Conservation (phyloP, 768 basidiomycete genomes). For the Pleurotus platypus region DNA sequence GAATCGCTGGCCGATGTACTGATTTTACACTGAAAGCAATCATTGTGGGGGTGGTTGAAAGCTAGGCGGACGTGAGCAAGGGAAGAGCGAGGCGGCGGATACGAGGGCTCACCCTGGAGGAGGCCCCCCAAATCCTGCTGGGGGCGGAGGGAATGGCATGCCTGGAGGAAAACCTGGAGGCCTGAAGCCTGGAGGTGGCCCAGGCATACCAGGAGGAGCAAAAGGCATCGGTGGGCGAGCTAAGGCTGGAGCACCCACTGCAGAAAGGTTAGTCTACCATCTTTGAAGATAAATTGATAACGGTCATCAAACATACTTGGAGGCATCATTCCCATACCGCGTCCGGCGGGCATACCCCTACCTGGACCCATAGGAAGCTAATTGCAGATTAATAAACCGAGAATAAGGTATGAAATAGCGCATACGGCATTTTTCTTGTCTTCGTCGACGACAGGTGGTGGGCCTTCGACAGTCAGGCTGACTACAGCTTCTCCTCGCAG, state of each 20-base stretch:
- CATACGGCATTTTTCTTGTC: constrained; percentile 78
- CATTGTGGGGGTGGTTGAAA: constrained; percentile 56
- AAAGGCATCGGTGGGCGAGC: constrained; percentile 69
- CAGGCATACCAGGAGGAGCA: constrained; percentile 77
- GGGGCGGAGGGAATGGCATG: constrained; percentile 77
- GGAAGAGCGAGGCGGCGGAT: constrained; percentile 3
- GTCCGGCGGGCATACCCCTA: constrained; percentile 92
- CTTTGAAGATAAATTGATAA: constrained; percentile 8
- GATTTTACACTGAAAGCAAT: constrained; percentile 2
- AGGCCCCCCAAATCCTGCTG: constrained; percentile 76
- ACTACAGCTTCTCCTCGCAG: constrained; percentile 96
- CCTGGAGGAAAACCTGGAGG: constrained; percentile 83
- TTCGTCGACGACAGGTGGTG: constrained; percentile 87
- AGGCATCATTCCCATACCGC: constrained; percentile 96
- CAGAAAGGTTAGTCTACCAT: constrained; percentile 15
- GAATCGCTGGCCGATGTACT: neutral
- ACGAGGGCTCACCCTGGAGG: constrained; percentile 70
- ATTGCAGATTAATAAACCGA: constrained; percentile 5
- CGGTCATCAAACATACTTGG: constrained; percentile 52
- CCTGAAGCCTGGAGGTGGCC: constrained; percentile 81
- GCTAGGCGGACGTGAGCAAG: constrained; percentile 19
- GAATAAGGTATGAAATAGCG: constrained; percentile 23
- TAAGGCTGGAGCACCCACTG: constrained; percentile 60
- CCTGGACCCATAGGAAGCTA: constrained; percentile 89
- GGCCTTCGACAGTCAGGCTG: constrained; percentile 91